Conservation (phyloP, 768 basidiomycete genomes). For the Rickenella mellea region DNA sequence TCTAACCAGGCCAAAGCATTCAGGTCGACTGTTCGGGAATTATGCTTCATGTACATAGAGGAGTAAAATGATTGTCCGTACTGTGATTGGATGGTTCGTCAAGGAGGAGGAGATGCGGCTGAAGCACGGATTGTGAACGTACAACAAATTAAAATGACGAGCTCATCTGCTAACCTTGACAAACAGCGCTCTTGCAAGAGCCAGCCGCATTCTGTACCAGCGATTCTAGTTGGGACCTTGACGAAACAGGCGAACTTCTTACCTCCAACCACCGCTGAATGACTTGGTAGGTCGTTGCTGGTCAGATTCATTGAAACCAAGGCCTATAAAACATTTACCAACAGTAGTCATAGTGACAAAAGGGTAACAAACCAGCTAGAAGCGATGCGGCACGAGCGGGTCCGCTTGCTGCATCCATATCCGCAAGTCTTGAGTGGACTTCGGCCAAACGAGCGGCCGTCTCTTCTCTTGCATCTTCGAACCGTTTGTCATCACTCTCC, state of each 20-base stretch:
- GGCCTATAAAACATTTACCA: constrained; percentile 36
- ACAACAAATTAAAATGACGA: not conserved
- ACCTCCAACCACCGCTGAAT: constrained; percentile 96
- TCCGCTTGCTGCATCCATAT: constrained; percentile 97
- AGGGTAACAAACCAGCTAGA: constrained; percentile 52
- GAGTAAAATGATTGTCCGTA: constrained; percentile 25
- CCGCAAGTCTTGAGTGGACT: constrained; percentile 82
- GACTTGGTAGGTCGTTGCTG: constrained; percentile 75
- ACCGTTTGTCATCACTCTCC: constrained; percentile 68
- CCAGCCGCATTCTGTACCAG: constrained; percentile 79
- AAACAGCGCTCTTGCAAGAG: constrained; percentile 89
- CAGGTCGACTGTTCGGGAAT: constrained; percentile 54
- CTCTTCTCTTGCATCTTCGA: constrained; percentile 82
- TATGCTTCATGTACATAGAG: constrained; percentile 1
- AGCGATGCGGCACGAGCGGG: constrained; percentile 89
- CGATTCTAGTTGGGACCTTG: not conserved
- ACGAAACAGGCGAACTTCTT: constrained; percentile 1
- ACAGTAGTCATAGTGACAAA: not conserved
- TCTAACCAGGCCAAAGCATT: constrained; percentile 97
- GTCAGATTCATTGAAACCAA: constrained; percentile 86
- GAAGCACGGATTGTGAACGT: not conserved
- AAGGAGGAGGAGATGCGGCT: constrained; percentile 70
- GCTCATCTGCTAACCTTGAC: constrained; percentile 55
- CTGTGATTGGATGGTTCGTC: constrained; percentile 98
- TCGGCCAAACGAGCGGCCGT: constrained; percentile 74